Percentiles rank a stretch among this genome's conserved stretches.
phyloP scores from a whole-genome alignment of 345 rosid species.

The Erysimum cheiranthoides region DNA sequence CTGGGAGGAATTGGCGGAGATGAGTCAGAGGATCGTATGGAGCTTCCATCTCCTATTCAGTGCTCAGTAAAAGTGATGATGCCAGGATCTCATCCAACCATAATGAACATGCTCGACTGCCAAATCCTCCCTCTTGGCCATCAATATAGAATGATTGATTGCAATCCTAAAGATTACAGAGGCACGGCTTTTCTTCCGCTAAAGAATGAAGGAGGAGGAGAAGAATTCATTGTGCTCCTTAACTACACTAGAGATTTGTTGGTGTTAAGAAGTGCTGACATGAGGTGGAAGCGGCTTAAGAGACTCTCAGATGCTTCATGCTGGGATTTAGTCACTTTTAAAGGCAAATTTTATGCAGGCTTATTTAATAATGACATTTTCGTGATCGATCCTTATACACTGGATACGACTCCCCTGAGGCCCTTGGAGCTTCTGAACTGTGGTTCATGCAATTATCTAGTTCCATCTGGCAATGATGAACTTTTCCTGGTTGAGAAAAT shows the following conservation, averaged over 20 bases:
- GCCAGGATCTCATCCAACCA: background rate
- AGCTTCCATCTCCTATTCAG: background rate
- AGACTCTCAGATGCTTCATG: background rate
- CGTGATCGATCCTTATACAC: background rate
- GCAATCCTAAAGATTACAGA: background rate
- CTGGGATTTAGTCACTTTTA: background rate
- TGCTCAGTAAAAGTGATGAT: conserved; percentile 4
- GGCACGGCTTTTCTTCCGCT: background rate
- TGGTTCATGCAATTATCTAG: background rate
- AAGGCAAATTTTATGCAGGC: background rate
- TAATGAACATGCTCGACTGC: background rate
- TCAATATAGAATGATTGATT: conserved; percentile 5
- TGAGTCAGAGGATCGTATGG: background rate
- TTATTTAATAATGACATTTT: background rate
- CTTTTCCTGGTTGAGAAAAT: background rate
- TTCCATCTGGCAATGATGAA: background rate
- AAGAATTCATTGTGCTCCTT: background rate
- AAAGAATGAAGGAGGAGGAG: background rate
- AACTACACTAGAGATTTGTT: background rate
- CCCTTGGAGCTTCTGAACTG: background rate
- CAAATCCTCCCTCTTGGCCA: conserved; percentile 7
- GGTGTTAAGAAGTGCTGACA: background rate
- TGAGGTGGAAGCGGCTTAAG: background rate
- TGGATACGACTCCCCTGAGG: background rate
- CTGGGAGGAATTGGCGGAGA: conserved; percentile 6